These are phyloP conservation scores for Herpetomonas tarakana DNA, from an alignment of 208 protist genomes.

Conservation along the genomic window DNA sequence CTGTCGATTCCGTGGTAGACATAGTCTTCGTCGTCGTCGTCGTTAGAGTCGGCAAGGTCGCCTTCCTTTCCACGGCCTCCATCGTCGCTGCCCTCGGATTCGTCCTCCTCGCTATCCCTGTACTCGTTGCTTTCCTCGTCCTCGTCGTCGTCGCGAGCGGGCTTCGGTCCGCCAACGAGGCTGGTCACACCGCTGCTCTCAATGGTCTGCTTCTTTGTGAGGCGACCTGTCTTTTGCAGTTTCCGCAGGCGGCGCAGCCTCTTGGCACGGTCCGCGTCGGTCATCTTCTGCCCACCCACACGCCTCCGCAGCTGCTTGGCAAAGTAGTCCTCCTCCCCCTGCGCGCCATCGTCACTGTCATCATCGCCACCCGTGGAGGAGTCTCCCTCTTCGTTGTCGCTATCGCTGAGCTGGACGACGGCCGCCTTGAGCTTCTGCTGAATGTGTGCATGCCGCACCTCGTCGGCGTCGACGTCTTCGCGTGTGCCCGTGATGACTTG, in stretches of 20 bases:
- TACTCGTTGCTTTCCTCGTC: constrained; percentile 14
- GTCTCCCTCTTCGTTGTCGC: background rate
- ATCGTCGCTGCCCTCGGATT: constrained; percentile 9
- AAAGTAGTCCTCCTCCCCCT: constrained; percentile 22
- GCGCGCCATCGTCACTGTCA: background rate
- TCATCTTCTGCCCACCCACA: constrained; percentile 34
- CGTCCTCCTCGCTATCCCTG: constrained; percentile 2
- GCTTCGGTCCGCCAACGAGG: constrained; percentile 15
- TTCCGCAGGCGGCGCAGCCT: constrained; percentile 74
- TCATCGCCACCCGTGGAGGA: too few relatives aligned
- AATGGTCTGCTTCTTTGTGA: constrained; percentile 61
- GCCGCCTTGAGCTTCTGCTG: constrained; percentile 5
- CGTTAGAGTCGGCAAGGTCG: constrained; percentile 26
- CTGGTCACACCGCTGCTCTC: constrained; percentile 42
- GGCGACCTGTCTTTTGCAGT: constrained; percentile 57
- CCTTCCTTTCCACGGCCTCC: constrained; percentile 10
- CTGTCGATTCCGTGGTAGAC: constrained; percentile 30
- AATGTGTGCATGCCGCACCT: background rate
- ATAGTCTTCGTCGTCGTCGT: constrained; percentile 10
- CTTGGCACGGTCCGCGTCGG: constrained; percentile 67
- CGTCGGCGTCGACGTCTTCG: constrained; percentile 1
- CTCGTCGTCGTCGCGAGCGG: constrained; percentile 16
- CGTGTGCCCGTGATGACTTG: too few relatives aligned
- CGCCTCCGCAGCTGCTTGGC: constrained; percentile 45
- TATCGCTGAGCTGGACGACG: constrained; percentile 5